Evolutionary conservation across 176 grass and related monocot genomes (phyloP).

Genomic region (Eleusine coracana): DNA sequence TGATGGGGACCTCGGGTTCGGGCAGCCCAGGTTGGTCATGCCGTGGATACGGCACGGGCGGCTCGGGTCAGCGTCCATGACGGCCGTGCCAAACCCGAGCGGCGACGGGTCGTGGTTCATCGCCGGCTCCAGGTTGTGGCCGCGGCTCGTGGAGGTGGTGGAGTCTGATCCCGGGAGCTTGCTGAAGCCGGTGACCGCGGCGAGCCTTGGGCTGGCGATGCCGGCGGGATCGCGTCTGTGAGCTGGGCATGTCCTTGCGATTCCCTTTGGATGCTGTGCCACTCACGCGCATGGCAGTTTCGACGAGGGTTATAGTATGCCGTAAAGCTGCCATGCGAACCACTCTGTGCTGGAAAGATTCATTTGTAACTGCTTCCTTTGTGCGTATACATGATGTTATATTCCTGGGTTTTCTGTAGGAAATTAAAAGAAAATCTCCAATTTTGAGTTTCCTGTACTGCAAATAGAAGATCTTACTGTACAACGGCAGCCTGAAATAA

Average conservation of each 20-base stretch:
- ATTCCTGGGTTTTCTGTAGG: too few species aligned
- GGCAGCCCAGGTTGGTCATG: conserved; percentile 44
- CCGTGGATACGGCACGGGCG: conserved; percentile 48
- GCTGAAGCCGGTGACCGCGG: conserved; percentile 52
- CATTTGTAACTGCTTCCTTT: too few species aligned
- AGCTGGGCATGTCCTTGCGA: background rate
- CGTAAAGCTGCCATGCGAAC: too few species aligned
- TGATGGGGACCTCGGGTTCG: conserved; percentile 68
- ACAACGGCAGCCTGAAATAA: too few species aligned
- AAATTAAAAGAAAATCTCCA: too few species aligned
- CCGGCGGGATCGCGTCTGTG: conserved; percentile 29
- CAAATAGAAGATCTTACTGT: too few species aligned
- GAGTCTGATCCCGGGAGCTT: conserved; percentile 47
- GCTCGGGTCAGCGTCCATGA: conserved; percentile 45
- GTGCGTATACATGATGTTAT: too few species aligned
- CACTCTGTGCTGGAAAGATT: too few species aligned
- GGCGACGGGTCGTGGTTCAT: conserved; percentile 70
- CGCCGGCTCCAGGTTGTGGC: conserved; percentile 53
- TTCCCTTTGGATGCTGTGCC: too few species aligned
- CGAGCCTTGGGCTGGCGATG: conserved; percentile 42
- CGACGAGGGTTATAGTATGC: too few species aligned
- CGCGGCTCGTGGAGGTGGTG: conserved; percentile 51
- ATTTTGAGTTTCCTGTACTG: too few species aligned
- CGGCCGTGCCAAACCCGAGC: conserved; percentile 27
- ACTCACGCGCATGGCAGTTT: too few species aligned